Evolutionary conservation across 495 filamentous ascomycete species (phyloP), one percentile per base, ranked within the genome.

Genomic region (Lasiosphaeris hirsuta): DNA sequence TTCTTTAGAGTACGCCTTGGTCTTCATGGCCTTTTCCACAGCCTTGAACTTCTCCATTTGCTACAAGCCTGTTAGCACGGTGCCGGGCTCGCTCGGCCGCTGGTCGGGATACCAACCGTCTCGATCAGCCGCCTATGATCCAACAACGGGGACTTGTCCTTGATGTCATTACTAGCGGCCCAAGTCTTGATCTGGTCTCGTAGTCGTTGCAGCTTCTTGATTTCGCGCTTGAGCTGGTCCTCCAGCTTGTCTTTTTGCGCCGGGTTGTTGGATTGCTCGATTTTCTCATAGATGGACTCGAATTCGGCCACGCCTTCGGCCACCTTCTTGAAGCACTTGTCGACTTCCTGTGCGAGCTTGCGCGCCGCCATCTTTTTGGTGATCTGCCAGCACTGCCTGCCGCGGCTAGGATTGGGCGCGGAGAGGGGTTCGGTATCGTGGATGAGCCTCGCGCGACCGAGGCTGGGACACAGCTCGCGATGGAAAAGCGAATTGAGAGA

Each of bases 1-100:
- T 74, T 97, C 95, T 80, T 98, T 97, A 39, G 95, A 97, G 72
- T 96, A 98, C 56, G 94, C 93, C 74, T 98, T 98, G 46, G 94
- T 98, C 78, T 98, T 98, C 93, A 98, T 97, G 71, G 96, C 94
- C 78, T 98, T 98, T 75, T 98, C 94, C n/a, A 98, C 94, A 19
- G 91, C 92, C 79, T 98, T 98, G 84, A 98, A 98, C 65, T 89
- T 90, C 75, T 98, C 94, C 94, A 98, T 98, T 86, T 96, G 90
- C 95, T 97, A 75, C 72, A 50, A 53, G 44, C 33, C 47, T 45
- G 62, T 56, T 37, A 62, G 64, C 45, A 57, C 38, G 50, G 47
- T 63, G 38, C 5, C 23, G 55, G 14, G 51, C 54, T 48, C 33
- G 13, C 13, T n/a, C 38, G 17, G 36, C 17, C 36, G 41, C 57